phyloP scores from a whole-genome alignment of 169 alveolate genomes.

The Plasmodium coatneyi region DNA sequence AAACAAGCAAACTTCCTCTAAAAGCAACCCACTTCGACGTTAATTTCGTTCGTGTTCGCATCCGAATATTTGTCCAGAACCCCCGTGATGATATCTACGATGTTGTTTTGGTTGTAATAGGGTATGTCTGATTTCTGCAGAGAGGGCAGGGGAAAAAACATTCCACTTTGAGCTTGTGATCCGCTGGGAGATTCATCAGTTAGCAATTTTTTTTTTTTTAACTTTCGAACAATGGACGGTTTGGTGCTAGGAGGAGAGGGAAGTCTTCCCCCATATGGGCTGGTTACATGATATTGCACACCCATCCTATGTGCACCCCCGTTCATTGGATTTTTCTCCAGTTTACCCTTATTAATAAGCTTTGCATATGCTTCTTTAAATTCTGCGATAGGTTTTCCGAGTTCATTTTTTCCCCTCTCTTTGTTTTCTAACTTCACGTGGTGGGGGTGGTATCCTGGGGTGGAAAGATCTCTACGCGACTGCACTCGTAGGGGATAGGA shows the following conservation, averaged over 20 bases:
- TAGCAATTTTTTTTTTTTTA: conserved; percentile 5
- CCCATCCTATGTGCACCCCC: background rate
- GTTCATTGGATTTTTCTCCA: background rate
- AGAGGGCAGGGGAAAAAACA: background rate
- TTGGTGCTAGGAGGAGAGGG: background rate
- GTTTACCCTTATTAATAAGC: conserved; percentile 63
- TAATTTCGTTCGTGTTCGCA: conserved; percentile 64
- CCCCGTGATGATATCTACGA: conserved; percentile 68
- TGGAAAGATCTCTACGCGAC: background rate
- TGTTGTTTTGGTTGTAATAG: conserved; percentile 59
- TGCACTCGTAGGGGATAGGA: background rate
- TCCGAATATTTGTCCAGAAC: conserved; percentile 66
- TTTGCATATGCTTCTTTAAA: conserved; percentile 77
- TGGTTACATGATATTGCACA: background rate
- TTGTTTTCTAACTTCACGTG: background rate
- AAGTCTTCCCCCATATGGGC: background rate
- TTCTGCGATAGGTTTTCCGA: conserved; percentile 39
- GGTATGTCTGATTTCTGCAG: conserved; percentile 65
- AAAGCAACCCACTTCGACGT: conserved; percentile 46
- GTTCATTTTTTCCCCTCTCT: conserved; percentile 48
- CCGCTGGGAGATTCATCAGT: background rate
- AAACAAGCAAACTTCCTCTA: background rate
- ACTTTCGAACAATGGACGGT: background rate
- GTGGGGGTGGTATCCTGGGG: background rate
- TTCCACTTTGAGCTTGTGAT: background rate